Evolutionary conservation across 495 filamentous ascomycete genomes (phyloP).

Genomic region (Hyaloscypha hepaticicola): DNA sequence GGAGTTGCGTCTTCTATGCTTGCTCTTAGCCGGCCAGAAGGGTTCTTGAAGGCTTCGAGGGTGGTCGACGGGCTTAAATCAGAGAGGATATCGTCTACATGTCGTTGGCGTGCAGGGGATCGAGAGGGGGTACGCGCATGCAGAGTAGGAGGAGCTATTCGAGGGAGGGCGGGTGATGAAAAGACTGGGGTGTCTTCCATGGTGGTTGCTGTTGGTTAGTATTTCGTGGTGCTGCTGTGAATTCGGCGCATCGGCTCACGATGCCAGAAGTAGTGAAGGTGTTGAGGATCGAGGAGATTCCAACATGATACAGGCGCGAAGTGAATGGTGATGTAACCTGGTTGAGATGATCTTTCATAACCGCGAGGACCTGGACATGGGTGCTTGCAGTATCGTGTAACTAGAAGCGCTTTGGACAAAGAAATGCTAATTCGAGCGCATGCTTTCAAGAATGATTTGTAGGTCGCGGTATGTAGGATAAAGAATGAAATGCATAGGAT

Average conservation of each 20-base stretch:
- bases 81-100: constrained; percentile 49
- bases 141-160: constrained; percentile 17
- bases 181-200: constrained; percentile 23
- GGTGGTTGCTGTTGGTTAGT: constrained; percentile 22
- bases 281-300: not conserved
- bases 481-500: not conserved
- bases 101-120: constrained; percentile 34
- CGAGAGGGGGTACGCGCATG: constrained; percentile 26
- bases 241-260: constrained; percentile 21
- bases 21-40: constrained; percentile 53
- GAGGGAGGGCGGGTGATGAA: constrained; percentile 13
- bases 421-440: constrained; percentile 2
- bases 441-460: not conserved
- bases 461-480: not conserved
- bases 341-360: constrained; percentile 18
- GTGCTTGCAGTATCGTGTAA: constrained; percentile 10
- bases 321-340: constrained; percentile 1
- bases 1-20: constrained; percentile 67
- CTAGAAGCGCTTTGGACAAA: not conserved
- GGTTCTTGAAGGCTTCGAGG: constrained; percentile 52
- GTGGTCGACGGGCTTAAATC: constrained; percentile 57
- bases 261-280: not conserved
- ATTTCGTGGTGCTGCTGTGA: not conserved
- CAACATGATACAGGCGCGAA: constrained; percentile 20
- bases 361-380: constrained; percentile 8